Percentiles rank a stretch among this genome's conserved stretches.
These are phyloP conservation scores for Diplotaxis tenuifolia DNA, from an alignment of 345 rosid genomes.

Conservation along the genomic window DNA sequence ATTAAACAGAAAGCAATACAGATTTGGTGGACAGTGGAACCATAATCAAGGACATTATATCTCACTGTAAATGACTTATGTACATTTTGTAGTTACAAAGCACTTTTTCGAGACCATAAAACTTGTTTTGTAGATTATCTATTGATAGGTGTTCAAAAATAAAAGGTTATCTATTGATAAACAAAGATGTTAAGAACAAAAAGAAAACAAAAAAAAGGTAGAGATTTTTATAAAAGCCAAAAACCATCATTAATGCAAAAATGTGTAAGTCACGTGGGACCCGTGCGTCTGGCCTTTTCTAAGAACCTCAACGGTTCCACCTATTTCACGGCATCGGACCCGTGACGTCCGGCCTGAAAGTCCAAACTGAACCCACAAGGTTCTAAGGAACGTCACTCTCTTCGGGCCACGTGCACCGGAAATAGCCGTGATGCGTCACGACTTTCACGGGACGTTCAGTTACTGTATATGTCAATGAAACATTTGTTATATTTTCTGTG, in stretches of 20 bases:
- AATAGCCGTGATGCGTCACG: constrained; percentile 17
- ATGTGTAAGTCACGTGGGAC: constrained; percentile 28
- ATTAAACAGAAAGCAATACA: neutral
- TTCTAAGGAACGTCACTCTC: constrained; percentile 33
- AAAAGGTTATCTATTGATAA: neutral
- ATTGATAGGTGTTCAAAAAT: no score
- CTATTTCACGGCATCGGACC: constrained; percentile 23
- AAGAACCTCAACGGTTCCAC: constrained; percentile 21
- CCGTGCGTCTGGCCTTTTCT: constrained; percentile 2
- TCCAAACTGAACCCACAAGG: constrained; percentile 49
- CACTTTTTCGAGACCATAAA: neutral
- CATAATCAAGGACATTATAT: neutral
- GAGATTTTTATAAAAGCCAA: neutral
- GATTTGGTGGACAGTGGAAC: neutral
- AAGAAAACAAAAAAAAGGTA: neutral
- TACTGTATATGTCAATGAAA: neutral
- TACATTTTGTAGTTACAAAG: neutral
- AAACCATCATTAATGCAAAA: neutral
- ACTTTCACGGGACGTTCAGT: constrained; percentile 27
- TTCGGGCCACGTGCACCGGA: constrained; percentile 27
- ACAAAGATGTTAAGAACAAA: neutral
- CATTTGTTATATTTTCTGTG: neutral
- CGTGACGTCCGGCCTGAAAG: constrained; percentile 30
- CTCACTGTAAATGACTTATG: neutral
- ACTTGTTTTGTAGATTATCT: neutral